phyloP scores from a whole-genome alignment of 768 basidiomycete species.

The Calocybe indica region DNA sequence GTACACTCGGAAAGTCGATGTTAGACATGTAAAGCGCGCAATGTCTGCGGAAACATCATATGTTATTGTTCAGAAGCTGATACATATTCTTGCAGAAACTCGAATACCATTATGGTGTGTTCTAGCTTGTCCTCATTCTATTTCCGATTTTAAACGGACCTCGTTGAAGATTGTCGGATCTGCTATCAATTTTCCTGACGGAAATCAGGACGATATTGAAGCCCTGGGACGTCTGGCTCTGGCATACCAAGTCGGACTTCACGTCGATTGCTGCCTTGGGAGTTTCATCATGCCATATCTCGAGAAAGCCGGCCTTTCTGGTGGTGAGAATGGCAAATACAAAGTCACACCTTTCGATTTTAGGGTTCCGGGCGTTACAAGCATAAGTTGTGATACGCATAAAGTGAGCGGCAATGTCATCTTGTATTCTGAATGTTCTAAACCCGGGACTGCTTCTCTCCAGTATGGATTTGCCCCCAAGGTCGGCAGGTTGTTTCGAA shows the following conservation, averaged over 20 bases:
- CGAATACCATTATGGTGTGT: conserved; percentile 81
- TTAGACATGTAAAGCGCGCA: conserved; percentile 75
- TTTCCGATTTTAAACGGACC: neutral
- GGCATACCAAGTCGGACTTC: conserved; percentile 73
- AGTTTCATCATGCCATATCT: conserved; percentile 94
- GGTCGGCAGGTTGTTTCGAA: conserved; percentile 27
- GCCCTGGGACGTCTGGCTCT: conserved; percentile 71
- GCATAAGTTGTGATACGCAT: conserved; percentile 94
- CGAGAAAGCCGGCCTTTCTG: conserved; percentile 66
- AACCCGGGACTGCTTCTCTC: conserved; percentile 5
- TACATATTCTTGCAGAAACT: conserved; percentile 43
- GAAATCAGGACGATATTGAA: conserved; percentile 82
- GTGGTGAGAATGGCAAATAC: conserved; percentile 47
- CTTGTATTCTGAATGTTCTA: neutral
- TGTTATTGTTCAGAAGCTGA: too few relatives aligned
- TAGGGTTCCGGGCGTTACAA: conserved; percentile 83
- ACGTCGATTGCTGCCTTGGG: conserved; percentile 94
- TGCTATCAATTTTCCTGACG: conserved; percentile 80
- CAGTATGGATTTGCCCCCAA: conserved; percentile 95
- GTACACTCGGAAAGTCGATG: conserved; percentile 68
- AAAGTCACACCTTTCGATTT: conserved; percentile 82
- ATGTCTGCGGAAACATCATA: conserved; percentile 51
- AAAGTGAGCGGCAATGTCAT: conserved; percentile 44
- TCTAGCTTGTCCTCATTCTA: too few relatives aligned
- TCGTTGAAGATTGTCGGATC: conserved; percentile 71